Percentiles rank a stretch among this genome's conserved stretches.
Conservation (phyloP, 2,329 filamentous ascomycete species). For the Diaporthe eres region DNA sequence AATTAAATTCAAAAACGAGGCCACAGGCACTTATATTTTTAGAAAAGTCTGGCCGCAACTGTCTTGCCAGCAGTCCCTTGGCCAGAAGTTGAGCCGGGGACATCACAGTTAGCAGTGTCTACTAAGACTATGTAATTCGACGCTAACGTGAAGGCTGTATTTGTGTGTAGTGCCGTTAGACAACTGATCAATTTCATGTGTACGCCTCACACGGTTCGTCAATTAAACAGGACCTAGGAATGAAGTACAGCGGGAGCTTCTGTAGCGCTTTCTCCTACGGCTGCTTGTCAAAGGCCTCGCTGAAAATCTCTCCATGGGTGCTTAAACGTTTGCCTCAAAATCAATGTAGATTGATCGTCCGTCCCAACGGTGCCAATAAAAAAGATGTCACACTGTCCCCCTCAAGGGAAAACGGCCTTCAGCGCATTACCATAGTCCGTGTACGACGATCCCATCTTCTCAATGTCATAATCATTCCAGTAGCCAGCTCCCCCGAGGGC, state of each 20-base stretch:
- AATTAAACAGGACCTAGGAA: neutral
- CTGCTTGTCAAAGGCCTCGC: neutral
- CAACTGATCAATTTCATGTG: neutral
- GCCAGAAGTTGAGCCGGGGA: neutral
- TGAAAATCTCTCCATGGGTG: neutral
- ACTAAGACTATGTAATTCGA: neutral
- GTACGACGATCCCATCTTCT: conserved; percentile 16
- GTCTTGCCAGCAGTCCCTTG: neutral
- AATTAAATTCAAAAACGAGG: too few species aligned
- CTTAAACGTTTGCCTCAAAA: neutral
- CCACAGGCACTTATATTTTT: neutral
- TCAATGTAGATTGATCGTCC: neutral
- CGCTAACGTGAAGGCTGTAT: neutral
- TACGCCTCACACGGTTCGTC: neutral
- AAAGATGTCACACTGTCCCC: accelerated
- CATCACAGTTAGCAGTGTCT: neutral
- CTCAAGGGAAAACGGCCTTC: conserved; percentile 11
- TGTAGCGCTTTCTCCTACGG: neutral
- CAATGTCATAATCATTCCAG: conserved; percentile 57
- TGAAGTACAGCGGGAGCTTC: neutral
- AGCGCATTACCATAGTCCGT: conserved; percentile 17
- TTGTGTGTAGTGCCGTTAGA: neutral
- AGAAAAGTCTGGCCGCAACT: neutral
- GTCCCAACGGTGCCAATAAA: neutral
- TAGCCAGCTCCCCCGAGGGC: conserved; percentile 57